Base-by-base conservation (phyloP, 176 grass and related monocot genomes). In the Alopecurus myosuroides region DNA sequence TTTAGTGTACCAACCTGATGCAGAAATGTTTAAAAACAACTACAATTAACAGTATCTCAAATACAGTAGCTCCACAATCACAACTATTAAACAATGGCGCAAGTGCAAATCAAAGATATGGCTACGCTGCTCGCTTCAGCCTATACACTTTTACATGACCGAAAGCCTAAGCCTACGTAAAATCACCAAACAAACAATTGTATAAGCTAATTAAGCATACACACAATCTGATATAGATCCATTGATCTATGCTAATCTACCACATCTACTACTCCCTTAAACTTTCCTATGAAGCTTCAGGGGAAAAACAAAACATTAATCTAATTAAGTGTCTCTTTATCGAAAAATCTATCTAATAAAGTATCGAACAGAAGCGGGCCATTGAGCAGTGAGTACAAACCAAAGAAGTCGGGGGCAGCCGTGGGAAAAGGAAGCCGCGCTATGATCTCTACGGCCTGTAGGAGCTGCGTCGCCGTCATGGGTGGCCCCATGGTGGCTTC, bases 381-480 rank as follows among this genome's bases (percentile, higher is more conserved):
- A 29, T 30, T 26, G 58, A 62, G 58, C 26, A 40, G 19, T 69
- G 22, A 23, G 66, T 34, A 86, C 86, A 25, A 82, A 97, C 92
- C 90, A 19, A 66, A 68, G 82, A 89, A 89, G 56, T 91, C 79
- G 4, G 81, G 83, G 51, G 84, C 9, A 11, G 53, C 71, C 8
- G 61, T 28, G 40, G 88, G 60, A 8, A 90, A 46, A 18, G 42
- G 80, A 6, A 37, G 65, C 39, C 22, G 78, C 9, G 45, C 72
- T 20, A 49, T 22, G 30, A 69, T n/a, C 35, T 69, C 20, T 6
- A 39, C 35, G 20, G 66, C 66, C 35, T 39, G 66, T 40, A 37
- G 35, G 20, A 40, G 66, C 20, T 40, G 66, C 1, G 36, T 37
- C 35, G 35, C 66, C 35, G 35, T 69, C 64, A 39, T 68, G 34